Evolutionary conservation across 345 rosid genomes (phyloP).

Genomic region (Eucalyptus pauciflora): DNA sequence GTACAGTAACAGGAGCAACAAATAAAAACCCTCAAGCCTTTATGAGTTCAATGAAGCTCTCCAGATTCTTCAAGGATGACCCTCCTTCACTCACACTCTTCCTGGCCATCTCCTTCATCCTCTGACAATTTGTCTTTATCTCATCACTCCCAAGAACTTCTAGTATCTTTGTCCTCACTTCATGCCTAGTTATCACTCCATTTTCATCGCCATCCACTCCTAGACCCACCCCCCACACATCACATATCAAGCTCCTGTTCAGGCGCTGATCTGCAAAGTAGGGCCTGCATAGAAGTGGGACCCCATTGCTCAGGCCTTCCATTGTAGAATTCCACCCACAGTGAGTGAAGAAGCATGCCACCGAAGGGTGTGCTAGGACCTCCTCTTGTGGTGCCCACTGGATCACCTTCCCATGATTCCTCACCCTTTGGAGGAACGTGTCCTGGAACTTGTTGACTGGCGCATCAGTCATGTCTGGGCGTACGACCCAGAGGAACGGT

Average conservation of each 20-base stretch:
- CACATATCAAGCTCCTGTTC: constrained; percentile 11
- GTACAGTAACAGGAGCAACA: neutral
- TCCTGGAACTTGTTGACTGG: neutral
- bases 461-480: neutral
- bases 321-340: constrained; percentile 8
- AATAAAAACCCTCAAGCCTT: neutral
- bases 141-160: neutral
- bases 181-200: neutral
- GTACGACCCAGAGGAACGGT: constrained; percentile 21
- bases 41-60: neutral
- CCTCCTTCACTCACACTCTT: neutral
- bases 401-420: neutral
- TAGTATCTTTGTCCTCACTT: neutral
- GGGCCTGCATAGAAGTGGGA: constrained; percentile 24
- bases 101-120: neutral
- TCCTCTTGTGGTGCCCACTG: constrained; percentile 14
- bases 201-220: neutral
- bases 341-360: constrained; percentile 18
- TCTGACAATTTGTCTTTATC: neutral
- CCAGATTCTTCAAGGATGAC: neutral
- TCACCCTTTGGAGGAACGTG: neutral
- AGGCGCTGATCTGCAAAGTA: constrained; percentile 2
- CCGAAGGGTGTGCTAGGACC: constrained; percentile 7
- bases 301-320: constrained; percentile 9
- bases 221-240: neutral